Evolutionary conservation across 306 rosid species (phyloP), one percentile per base, ranked within the genome.

Genomic region (Gynostemma pentaphyllum): DNA sequence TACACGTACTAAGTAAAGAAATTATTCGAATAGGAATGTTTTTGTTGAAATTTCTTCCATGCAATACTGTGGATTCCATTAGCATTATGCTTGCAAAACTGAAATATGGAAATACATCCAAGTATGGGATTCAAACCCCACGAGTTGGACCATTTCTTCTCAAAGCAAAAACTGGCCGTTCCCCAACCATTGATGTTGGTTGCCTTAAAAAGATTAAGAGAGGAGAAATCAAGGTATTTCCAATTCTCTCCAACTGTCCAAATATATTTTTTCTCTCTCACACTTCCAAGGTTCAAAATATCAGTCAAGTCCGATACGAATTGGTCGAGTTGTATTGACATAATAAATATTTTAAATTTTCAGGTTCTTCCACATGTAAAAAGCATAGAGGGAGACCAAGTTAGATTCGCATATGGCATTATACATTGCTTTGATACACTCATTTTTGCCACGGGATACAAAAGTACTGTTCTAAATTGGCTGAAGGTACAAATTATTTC

Each of bases 171-270:
- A 70, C 76, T 2, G 88, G 91, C 4, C 74, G 74, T 15, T 72
- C 91, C 1, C 86, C 91, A 0, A 82, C 84, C 66, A 76, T 84
- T 68, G 91, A 87, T 32, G 95, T 84, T 22, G 95, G 95, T 4
- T 67, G 84, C 37, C 41, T 80, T 1, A 1, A 7, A 1, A 59
- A 5, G 45, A 78, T 84, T 4, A 80, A 70, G 69, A 7, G 34
- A 32, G 95, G 88, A 32, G 23, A 62, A 28, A 27, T 87, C 0
- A 82, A 84, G 95, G 88, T 83, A 57, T 9, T 4, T 14, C 28
- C 1, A 2, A n/a, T n/a, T n/a, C n/a, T n/a, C n/a, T n/a, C n/a
- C n/a, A n/a, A n/a, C n/a, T n/a, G n/a, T n/a, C n/a, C n/a, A n/a
- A n/a, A n/a, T n/a, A n/a, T n/a, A n/a, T n/a, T n/a, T n/a, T n/a